Evolutionary conservation across 2,329 filamentous ascomycete genomes (phyloP).

Genomic region (Coniochaeta sp.): DNA sequence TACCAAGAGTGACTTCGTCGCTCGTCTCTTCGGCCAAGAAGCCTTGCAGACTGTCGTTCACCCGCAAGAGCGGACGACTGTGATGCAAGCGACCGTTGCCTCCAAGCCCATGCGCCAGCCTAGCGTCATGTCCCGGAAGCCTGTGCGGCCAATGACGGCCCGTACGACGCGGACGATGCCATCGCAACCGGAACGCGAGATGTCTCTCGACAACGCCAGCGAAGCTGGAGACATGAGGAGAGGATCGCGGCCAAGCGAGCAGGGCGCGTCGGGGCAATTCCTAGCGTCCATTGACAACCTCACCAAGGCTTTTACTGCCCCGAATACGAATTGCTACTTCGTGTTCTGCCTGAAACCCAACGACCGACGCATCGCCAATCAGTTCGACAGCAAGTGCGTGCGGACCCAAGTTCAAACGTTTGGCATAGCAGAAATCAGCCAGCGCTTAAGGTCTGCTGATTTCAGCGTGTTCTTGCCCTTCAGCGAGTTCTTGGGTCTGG

Average conservation of each 20-base stretch:
- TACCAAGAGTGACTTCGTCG: slow-evolving; percentile 82
- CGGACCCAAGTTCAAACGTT: slow-evolving; percentile 90
- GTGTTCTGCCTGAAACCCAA: slow-evolving; percentile 97
- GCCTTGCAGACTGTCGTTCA: slow-evolving; percentile 89
- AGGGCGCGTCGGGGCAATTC: slow-evolving; percentile 90
- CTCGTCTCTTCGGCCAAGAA: slow-evolving; percentile 91
- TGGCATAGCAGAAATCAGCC: slow-evolving; percentile 94
- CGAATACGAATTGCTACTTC: slow-evolving; percentile 88
- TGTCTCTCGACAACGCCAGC: slow-evolving; percentile 34
- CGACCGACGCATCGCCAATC: slow-evolving; percentile 92
- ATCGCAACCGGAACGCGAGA: slow-evolving; percentile 28
- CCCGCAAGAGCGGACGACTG: slow-evolving; percentile 79
- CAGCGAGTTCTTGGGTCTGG: slow-evolving; percentile 84
- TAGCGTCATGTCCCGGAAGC: slow-evolving; percentile 78
- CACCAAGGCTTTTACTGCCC: slow-evolving; percentile 73
- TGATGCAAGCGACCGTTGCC: slow-evolving; percentile 93
- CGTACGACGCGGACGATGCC: slow-evolving; percentile 14
- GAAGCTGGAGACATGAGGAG: slow-evolving; percentile 36
- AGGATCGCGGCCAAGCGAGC: slow-evolving; percentile 47
- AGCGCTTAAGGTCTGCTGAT: slow-evolving; percentile 83
- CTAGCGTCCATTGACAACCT: slow-evolving; percentile 84
- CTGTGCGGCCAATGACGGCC: slow-evolving; percentile 37
- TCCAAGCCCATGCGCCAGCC: slow-evolving; percentile 90
- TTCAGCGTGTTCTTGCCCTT: slow-evolving; percentile 96
- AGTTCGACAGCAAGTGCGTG: slow-evolving; percentile 98